Percentiles rank a stretch among this genome's conserved stretches.
phyloP scores from a whole-genome alignment of 1,284 basidiomycete genomes.

The Ustilago xerochloae region DNA sequence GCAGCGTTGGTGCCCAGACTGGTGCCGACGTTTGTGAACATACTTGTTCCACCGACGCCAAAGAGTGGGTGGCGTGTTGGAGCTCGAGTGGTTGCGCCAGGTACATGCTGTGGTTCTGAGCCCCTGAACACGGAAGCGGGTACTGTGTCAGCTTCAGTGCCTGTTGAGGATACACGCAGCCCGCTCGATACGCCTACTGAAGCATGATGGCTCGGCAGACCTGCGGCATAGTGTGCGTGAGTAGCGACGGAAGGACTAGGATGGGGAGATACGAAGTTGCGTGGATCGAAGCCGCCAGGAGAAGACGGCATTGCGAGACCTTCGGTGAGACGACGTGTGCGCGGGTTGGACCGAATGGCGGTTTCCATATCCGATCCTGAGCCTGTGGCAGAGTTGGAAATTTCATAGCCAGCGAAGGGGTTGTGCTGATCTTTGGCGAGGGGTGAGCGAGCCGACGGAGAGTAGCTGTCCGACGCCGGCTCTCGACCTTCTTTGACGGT shows the following conservation, averaged over 20 bases:
- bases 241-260: conserved; percentile 55
- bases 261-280: conserved; percentile 44
- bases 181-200: conserved; percentile 32
- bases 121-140: conserved; percentile 15
- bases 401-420: conserved; percentile 28
- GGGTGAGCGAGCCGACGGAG: conserved; percentile 5
- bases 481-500: conserved; percentile 21
- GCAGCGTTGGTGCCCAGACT: conserved; percentile 39
- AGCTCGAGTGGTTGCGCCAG: conserved; percentile 23
- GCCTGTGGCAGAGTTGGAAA: conserved; percentile 15
- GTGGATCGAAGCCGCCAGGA: conserved; percentile 48
- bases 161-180: conserved; percentile 30
- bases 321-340: conserved; percentile 37
- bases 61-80: conserved; percentile 39
- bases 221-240: conserved; percentile 46
- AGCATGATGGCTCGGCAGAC: conserved; percentile 45
- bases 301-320: conserved; percentile 20
- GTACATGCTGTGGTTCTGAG: conserved; percentile 41
- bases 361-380: conserved; percentile 37
- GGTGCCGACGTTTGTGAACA: conserved; percentile 42
- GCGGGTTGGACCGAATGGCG: conserved; percentile 30
- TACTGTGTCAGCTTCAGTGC: background rate
- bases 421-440: background rate
- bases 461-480: background rate
- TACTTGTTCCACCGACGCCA: conserved; percentile 28